Base-by-base conservation (phyloP, 768 basidiomycete genomes). In the Hericium rajendrae region DNA sequence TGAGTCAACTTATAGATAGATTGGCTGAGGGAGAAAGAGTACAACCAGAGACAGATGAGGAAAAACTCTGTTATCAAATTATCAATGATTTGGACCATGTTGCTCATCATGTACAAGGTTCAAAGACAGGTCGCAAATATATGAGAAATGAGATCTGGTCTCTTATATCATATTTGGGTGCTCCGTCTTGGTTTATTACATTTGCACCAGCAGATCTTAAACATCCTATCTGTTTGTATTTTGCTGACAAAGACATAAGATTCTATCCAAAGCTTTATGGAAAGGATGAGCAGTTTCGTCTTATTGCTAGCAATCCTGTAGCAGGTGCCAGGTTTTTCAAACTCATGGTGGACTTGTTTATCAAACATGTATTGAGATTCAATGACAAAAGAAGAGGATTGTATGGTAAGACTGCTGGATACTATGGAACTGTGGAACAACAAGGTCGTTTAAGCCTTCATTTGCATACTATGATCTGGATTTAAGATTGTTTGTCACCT, bases 371-470 rank as follows among this genome's bases (percentile, higher is more conserved):
- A 2, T 52, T 64, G 0, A 22, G 49, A 1, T 28, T 28, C 9
- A 55, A 28, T 24, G 1, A 6, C 4, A 53, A 51, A 13, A 3
- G 32, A n/a, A 18, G 39, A 13, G 64, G 62, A 0, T 16, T 65
- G n/a, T 61, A 56, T 59, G 64, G 66, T 3, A 24, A 62, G 3
- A 64, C 61, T 4, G 24, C 57, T 11, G 57, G 50, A 16, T 65
- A 62, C 32, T 67, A 65, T 57, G 66, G 64, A 2, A 66, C 61
- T 9, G 66, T 63, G 0, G 59, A 65, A 64, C 66, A 15, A 32
- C 32, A 32, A 32, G 32, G 32, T 8, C 32, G 28, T 32, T 6
- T 32, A 2, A 32, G 32, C 32, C 55, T 67, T 24, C 65, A 67
- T 56, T 24, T 65, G 1, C 66, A 67, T 52, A 11, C 59, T n/a